phyloP scores from a whole-genome alignment of 2,329 filamentous ascomycete genomes.

The Aspergillus arachidicola region DNA sequence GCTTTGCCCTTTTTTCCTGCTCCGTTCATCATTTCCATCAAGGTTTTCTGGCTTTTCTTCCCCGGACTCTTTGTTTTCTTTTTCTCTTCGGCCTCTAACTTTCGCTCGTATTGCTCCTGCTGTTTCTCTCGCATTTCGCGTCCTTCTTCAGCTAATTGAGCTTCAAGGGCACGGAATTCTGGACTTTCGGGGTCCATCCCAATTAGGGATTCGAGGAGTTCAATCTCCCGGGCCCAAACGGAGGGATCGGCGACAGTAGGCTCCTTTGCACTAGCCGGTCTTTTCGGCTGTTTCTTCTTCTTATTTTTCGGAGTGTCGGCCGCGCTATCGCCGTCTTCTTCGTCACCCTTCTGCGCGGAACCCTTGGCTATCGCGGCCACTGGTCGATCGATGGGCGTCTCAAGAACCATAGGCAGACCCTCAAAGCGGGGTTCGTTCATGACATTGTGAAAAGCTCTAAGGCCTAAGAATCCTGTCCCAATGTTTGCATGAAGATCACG shows the following conservation, averaged over 20 bases:
- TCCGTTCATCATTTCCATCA: slow-evolving; percentile 38
- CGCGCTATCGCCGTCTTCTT: slow-evolving; percentile 13
- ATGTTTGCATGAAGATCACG: slow-evolving; percentile 96
- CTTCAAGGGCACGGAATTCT: slow-evolving; percentile 69
- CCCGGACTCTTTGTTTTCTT: slow-evolving; percentile 50
- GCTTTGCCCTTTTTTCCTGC: slow-evolving; percentile 15
- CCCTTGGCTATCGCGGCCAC: slow-evolving; percentile 17
- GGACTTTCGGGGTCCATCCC: slow-evolving; percentile 77
- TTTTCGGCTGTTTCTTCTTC: slow-evolving; percentile 25
- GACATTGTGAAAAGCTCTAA: slow-evolving; percentile 86
- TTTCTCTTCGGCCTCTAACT: slow-evolving; percentile 61
- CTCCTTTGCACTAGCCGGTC: slow-evolving; percentile 25
- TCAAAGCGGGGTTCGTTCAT: slow-evolving; percentile 80
- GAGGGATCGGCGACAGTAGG: slow-evolving; percentile 70
- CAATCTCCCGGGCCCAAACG: slow-evolving; percentile 93
- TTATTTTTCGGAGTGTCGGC: slow-evolving; percentile 23
- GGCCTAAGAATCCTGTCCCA: slow-evolving; percentile 87
- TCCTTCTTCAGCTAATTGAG: slow-evolving; percentile 68
- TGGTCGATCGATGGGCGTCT: slow-evolving; percentile 85
- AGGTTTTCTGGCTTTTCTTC: slow-evolving; percentile 37
- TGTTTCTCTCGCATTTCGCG: slow-evolving; percentile 72
- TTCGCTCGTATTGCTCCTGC: slow-evolving; percentile 77
- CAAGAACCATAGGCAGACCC: slow-evolving; percentile 84
- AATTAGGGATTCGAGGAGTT: slow-evolving; percentile 84
- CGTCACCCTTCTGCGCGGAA: slow-evolving; percentile 7